Conservation (phyloP, 73 alveolate genomes). For the Tetrahymena thermophila region DNA sequence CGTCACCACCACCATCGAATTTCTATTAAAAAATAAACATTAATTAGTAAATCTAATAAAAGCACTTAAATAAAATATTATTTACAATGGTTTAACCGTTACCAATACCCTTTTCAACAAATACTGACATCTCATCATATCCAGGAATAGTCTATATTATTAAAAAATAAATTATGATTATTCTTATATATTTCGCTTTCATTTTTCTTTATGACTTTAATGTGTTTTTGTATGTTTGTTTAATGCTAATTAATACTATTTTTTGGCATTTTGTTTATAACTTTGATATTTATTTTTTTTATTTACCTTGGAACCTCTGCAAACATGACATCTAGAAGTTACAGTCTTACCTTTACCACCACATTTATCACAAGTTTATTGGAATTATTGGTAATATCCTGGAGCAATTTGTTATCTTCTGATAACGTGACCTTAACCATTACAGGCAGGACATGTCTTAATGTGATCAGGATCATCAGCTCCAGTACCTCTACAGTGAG, state of each 20-base stretch:
- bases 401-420: conserved; percentile 72
- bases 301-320: conserved; percentile 60
- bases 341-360: conserved; percentile 73
- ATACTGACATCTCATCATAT: conserved; percentile 68
- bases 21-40: conserved; percentile 1
- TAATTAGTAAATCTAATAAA: too few species aligned
- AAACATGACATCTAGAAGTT: conserved; percentile 67
- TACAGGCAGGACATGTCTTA: conserved; percentile 65
- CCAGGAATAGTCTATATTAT: conserved; percentile 51
- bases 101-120: conserved; percentile 77
- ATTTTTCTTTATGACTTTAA: neutral
- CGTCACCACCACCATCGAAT: conserved; percentile 78
- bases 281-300: neutral
- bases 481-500: conserved; percentile 89
- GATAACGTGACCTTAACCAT: conserved; percentile 65
- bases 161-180: neutral
- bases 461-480: conserved; percentile 83
- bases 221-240: too few species aligned
- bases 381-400: conserved; percentile 51
- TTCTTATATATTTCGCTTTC: neutral
- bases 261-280: too few species aligned
- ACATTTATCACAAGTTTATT: conserved; percentile 75
- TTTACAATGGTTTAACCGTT: conserved; percentile 53
- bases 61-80: neutral
- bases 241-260: too few species aligned